Percentiles rank a stretch among this genome's conserved stretches.
Evolutionary conservation across 1,284 basidiomycete species (phyloP).

Genomic region (Coniophora puteana): DNA sequence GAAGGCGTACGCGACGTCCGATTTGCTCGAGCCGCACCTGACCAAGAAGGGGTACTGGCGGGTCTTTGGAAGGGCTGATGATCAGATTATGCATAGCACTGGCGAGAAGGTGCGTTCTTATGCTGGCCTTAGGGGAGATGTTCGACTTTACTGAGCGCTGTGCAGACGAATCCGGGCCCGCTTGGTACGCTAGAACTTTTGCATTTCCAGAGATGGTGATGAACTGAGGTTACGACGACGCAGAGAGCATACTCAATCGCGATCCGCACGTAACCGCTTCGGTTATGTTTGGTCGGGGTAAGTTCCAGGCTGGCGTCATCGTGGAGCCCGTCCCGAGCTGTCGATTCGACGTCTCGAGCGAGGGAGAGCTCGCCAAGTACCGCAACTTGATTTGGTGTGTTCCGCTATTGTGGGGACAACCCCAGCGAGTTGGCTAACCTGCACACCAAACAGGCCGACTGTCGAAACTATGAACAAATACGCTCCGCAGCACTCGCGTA

Average conservation of each 20-base stretch:
- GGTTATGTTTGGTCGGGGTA: constrained; percentile 38
- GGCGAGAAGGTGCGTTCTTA: constrained; percentile 43
- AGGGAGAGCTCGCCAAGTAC: constrained; percentile 20
- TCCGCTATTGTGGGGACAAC: constrained; percentile 26
- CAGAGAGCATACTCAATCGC: constrained; percentile 35
- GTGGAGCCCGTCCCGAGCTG: constrained; percentile 32
- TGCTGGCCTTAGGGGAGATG: not conserved
- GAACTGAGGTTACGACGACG: not conserved
- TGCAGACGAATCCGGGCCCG: constrained; percentile 39
- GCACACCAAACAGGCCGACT: constrained; percentile 25
- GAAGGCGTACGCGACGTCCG: constrained; percentile 32
- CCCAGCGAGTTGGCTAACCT: constrained; percentile 4
- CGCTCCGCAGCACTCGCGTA: constrained; percentile 32
- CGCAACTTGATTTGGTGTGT: constrained; percentile 31
- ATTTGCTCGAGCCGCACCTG: constrained; percentile 43
- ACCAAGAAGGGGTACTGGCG: constrained; percentile 39
- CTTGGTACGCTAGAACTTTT: constrained; percentile 26
- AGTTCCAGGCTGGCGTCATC: constrained; percentile 40
- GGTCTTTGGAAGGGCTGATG: constrained; percentile 43
- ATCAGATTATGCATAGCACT: constrained; percentile 48
- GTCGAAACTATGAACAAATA: constrained; percentile 32
- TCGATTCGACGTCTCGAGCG: constrained; percentile 27
- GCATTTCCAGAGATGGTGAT: not conserved
- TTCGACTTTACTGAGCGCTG: not conserved
- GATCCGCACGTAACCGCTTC: constrained; percentile 20